Evolutionary conservation across 2,329 filamentous ascomycete species (phyloP).

Genomic region (Talaromyces sp.): DNA sequence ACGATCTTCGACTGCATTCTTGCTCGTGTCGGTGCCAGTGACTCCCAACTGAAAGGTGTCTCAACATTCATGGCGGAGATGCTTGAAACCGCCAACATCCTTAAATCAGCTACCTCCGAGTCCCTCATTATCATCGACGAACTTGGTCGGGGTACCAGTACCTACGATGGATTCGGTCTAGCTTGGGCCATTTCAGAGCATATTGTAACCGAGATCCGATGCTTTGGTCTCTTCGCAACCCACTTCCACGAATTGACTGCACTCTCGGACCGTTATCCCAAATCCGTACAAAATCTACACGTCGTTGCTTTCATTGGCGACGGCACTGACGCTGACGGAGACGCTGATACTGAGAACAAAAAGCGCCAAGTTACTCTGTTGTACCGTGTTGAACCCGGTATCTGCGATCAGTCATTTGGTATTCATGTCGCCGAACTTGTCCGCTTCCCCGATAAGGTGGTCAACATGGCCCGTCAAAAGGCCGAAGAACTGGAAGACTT

Average conservation of each 20-base stretch:
- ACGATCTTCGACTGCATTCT: slow-evolving; percentile 97
- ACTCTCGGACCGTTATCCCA: slow-evolving; percentile 77
- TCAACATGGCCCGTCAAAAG: slow-evolving; percentile 99
- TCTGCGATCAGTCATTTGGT: slow-evolving; percentile 96
- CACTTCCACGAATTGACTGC: slow-evolving; percentile 98
- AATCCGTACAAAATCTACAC: slow-evolving; percentile 86
- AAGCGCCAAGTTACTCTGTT: slow-evolving; percentile 85
- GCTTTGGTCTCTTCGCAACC: slow-evolving; percentile 92
- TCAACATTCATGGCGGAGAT: slow-evolving; percentile 99
- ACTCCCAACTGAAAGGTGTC: slow-evolving; percentile 96
- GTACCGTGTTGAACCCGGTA: slow-evolving; percentile 93
- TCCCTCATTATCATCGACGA: slow-evolving; percentile 99
- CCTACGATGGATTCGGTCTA: slow-evolving; percentile 97
- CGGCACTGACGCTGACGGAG: slow-evolving; percentile 47
- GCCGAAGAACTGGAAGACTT: slow-evolving; percentile 98
- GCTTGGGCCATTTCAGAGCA: slow-evolving; percentile 99
- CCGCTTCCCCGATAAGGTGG: slow-evolving; percentile 92
- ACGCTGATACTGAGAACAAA: slow-evolving; percentile 53
- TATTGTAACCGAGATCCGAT: slow-evolving; percentile 92
- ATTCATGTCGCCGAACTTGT: slow-evolving; percentile 98
- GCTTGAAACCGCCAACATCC: slow-evolving; percentile 97
- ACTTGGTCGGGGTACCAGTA: slow-evolving; percentile 92
- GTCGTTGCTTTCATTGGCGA: slow-evolving; percentile 88
- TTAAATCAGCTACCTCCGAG: slow-evolving; percentile 93
- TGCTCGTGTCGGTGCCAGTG: slow-evolving; percentile 90